A percentile compares a stretch with the other conserved stretches of the same genome.
Evolutionary conservation across 208 protist genomes (phyloP).

Genomic region (Acanthamoeba sp.): DNA sequence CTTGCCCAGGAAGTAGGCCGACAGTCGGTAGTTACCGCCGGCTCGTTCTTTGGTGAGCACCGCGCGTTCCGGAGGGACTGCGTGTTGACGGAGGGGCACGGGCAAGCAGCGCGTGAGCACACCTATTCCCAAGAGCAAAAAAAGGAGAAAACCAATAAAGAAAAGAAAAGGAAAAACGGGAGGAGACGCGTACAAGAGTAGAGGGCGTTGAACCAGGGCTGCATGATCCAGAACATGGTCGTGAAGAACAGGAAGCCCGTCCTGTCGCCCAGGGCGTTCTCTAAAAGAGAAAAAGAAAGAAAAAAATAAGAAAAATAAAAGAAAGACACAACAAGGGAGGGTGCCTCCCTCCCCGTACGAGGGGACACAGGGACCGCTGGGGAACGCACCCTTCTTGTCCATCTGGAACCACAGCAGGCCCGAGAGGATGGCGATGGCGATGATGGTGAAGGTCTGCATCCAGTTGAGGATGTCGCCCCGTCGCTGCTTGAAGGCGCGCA

Average conservation of each 20-base stretch:
- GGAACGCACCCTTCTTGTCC: slow-evolving; percentile 50
- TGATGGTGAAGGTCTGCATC: slow-evolving; percentile 74
- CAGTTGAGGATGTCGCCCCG: slow-evolving; percentile 73
- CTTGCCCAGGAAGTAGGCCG: slow-evolving; percentile 83
- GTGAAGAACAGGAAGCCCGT: slow-evolving; percentile 77
- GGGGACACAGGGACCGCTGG: too few relatives aligned
- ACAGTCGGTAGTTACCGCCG: slow-evolving; percentile 70
- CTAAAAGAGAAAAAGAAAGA: not conserved
- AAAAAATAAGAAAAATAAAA: too few relatives aligned
- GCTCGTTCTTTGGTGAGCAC: slow-evolving; percentile 79
- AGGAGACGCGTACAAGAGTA: slow-evolving; percentile 17
- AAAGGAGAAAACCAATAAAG: too few relatives aligned
- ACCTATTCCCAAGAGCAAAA: too few relatives aligned
- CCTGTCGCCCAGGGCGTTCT: not conserved
- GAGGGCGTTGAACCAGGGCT: slow-evolving; percentile 59
- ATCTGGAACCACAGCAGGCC: slow-evolving; percentile 82
- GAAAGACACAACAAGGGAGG: too few relatives aligned
- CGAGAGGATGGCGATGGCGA: slow-evolving; percentile 75
- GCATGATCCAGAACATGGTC: slow-evolving; percentile 79
- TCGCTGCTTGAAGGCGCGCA: slow-evolving; percentile 69
- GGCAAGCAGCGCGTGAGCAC: not conserved
- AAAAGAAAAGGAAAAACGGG: not conserved
- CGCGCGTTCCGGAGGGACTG: slow-evolving; percentile 75
- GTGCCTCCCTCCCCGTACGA: too few relatives aligned
- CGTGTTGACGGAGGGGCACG: not conserved